These are phyloP conservation scores for Fibroporia radiculosa DNA, from an alignment of 768 basidiomycete species.

Conservation along the genomic window DNA sequence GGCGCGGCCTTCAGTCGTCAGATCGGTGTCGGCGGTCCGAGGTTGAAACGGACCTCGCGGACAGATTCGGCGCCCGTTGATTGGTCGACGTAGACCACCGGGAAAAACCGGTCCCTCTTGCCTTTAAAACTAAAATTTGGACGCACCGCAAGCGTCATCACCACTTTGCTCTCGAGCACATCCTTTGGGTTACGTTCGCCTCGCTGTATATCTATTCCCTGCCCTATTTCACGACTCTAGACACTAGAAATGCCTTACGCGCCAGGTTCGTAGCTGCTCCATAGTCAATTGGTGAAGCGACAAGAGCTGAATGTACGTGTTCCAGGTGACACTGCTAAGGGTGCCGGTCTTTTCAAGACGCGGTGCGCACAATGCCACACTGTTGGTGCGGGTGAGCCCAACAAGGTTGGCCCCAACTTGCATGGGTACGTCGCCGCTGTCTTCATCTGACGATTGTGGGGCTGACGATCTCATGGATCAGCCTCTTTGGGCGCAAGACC, in stretches of 20 bases:
- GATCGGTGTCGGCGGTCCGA: neutral
- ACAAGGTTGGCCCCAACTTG: slow-evolving; percentile 94
- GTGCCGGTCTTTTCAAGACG: slow-evolving; percentile 94
- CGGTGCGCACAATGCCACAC: slow-evolving; percentile 95
- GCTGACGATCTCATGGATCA: slow-evolving; percentile 23
- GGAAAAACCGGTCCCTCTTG: slow-evolving; percentile 18
- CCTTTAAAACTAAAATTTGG: slow-evolving; percentile 20
- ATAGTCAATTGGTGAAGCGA: neutral
- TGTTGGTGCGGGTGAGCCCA: slow-evolving; percentile 60
- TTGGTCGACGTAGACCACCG: slow-evolving; percentile 17
- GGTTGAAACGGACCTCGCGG: slow-evolving; percentile 2
- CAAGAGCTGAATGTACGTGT: neutral
- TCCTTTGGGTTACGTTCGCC: slow-evolving; percentile 6
- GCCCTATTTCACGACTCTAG: slow-evolving; percentile 20
- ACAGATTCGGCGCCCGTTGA: slow-evolving; percentile 14
- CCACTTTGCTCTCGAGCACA: slow-evolving; percentile 9
- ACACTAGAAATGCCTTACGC: slow-evolving; percentile 34
- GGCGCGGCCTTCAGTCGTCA: neutral
- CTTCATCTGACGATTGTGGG: neutral
- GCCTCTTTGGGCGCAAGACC: slow-evolving; percentile 78
- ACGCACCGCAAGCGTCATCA: slow-evolving; percentile 10
- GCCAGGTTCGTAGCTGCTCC: slow-evolving; percentile 27
- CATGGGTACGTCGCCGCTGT: slow-evolving; percentile 56
- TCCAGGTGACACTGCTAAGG: slow-evolving; percentile 79
- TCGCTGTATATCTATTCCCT: slow-evolving; percentile 13